Conservation (phyloP, 495 filamentous ascomycete species). For the Penicillium coffeae region DNA sequence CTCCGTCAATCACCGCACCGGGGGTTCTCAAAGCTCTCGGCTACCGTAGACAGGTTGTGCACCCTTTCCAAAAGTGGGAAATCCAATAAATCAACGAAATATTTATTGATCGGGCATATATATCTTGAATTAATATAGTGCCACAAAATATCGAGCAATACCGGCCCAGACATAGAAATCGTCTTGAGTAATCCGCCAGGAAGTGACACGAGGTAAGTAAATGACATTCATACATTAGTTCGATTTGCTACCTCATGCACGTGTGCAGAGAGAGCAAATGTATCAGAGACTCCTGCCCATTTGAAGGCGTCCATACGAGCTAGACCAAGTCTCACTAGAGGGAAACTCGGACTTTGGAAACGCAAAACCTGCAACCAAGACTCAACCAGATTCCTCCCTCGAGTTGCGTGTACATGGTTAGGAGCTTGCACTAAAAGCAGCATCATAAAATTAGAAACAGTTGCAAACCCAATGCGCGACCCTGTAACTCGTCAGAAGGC, state of each 20-base stretch:
- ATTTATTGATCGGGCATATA: too few species aligned
- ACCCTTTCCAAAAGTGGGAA: too few species aligned
- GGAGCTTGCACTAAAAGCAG: constrained; percentile 35
- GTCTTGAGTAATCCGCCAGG: too few species aligned
- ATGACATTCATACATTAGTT: too few species aligned
- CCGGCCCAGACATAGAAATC: too few species aligned
- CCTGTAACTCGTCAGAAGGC: constrained; percentile 12
- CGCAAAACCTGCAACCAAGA: constrained; percentile 31
- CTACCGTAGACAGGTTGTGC: too few species aligned
- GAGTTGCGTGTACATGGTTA: constrained; percentile 24
- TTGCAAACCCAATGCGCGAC: constrained; percentile 36
- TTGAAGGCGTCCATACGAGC: constrained; percentile 29
- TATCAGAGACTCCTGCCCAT: constrained; percentile 23
- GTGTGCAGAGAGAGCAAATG: constrained; percentile 26
- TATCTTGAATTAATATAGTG: too few species aligned
- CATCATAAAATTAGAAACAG: constrained; percentile 35
- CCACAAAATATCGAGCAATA: too few species aligned
- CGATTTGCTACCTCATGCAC: constrained; percentile 26
- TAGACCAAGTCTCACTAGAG: constrained; percentile 31
- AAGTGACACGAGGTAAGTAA: too few species aligned
- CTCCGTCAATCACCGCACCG: too few species aligned
- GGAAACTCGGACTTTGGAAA: constrained; percentile 27
- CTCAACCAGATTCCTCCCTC: constrained; percentile 30
- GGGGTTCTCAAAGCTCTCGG: too few species aligned
- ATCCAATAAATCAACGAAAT: too few species aligned